phyloP scores from a whole-genome alignment of 345 rosid species.

The Arabidopsis suecica region DNA sequence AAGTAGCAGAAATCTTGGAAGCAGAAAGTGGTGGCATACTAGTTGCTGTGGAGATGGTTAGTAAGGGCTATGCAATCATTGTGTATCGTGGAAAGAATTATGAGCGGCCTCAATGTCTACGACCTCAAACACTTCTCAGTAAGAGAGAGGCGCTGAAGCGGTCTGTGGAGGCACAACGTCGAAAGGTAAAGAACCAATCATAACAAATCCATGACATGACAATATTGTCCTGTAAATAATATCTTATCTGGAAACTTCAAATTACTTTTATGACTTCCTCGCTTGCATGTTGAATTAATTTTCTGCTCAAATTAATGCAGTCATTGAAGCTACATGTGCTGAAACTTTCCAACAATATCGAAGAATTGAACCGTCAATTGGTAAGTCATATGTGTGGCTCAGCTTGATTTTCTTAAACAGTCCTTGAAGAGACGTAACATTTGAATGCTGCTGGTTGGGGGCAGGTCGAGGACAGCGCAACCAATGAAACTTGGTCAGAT shows the following conservation, averaged over 20 bases:
- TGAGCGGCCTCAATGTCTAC: slow-evolving; percentile 69
- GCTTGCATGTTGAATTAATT: background rate
- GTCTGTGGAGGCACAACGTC: slow-evolving; percentile 83
- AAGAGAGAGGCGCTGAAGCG: slow-evolving; percentile 84
- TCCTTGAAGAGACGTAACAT: slow-evolving; percentile 24
- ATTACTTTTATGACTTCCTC: slow-evolving; percentile 4
- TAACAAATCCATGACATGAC: slow-evolving; percentile 12
- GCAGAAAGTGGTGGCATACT: slow-evolving; percentile 93
- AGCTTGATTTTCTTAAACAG: slow-evolving; percentile 27
- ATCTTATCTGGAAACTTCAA: slow-evolving; percentile 11
- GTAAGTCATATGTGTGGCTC: slow-evolving; percentile 53
- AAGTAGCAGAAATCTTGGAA: slow-evolving; percentile 74
- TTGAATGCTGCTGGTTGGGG: slow-evolving; percentile 37
- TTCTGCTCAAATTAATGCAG: slow-evolving; percentile 53
- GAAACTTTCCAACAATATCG: slow-evolving; percentile 71
- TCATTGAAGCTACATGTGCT: slow-evolving; percentile 89
- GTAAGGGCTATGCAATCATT: slow-evolving; percentile 83
- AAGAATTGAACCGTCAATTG: slow-evolving; percentile 63
- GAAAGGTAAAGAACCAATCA: slow-evolving; percentile 56
- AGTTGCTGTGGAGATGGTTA: slow-evolving; percentile 82
- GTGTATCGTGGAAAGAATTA: slow-evolving; percentile 96
- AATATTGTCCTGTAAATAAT: background rate
- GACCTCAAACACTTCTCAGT: slow-evolving; percentile 80
- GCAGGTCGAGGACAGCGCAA: slow-evolving; percentile 62
- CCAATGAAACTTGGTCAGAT: slow-evolving; percentile 44